Base-by-base conservation (phyloP, 2,329 filamentous ascomycete genomes). In the Penicillium sp. region DNA sequence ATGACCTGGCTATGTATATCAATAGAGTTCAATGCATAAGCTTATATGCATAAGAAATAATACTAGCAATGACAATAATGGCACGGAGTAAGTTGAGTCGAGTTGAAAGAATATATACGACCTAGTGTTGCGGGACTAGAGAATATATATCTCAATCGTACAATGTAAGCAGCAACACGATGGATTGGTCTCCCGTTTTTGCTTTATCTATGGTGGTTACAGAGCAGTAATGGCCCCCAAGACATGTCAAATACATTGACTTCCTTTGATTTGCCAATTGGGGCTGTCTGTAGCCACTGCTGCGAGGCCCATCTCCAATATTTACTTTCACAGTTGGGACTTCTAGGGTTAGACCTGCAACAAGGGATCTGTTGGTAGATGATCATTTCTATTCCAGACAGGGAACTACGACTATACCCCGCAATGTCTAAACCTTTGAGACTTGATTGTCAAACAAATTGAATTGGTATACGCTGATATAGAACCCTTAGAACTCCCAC, bases 401-500 rank as follows among this genome's bases (percentile, higher is more conserved):
- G 21, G 11, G n/a, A 41, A 16, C 11, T 41, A 19, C 21, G 11
- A n/a, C n/a, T 53, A 53, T 34, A 53, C 34, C 41, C 29, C 54
- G 36, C 54, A 53, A 43, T 29, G 10, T 57, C 27, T 40, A 36
- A 23, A 21, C 36, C 13, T 36, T 43, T 16, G 43, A 21, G 16
- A 11, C 2, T 38, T 33, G 10, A 6, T 36, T 56, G 49, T 41
- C 6, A 43, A 56, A 51, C 43, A 46, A 53, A 57, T 53, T 53
- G 41, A 53, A 53, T 57, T 57, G 49, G 54, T 57, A 57, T 57
- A 57, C 54, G 54, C 54, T 57, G 54, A 51, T 47, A 46, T 44
- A 38, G 33, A 53, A 56, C 58, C 57, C 67, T 47, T 53, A 66
- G 58, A 76, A 78, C 60, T 73, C 71, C 75, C 74, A 77, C 38